A percentile compares a stretch with the other conserved stretches of the same genome.
Evolutionary conservation across 495 filamentous ascomycete species (phyloP).

Genomic region (Talaromyces ruber): DNA sequence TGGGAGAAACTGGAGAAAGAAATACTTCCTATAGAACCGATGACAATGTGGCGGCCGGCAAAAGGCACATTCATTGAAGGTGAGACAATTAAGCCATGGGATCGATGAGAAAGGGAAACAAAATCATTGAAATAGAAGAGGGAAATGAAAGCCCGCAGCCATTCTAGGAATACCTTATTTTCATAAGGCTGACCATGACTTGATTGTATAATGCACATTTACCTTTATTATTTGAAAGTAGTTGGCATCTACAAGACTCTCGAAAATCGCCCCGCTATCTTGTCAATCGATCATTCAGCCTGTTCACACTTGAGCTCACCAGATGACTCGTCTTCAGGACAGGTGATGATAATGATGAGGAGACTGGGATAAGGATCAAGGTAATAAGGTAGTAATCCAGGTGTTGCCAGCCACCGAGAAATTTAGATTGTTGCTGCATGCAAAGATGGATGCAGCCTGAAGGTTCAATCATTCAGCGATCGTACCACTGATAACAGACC

Average conservation of each 20-base stretch:
- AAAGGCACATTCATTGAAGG: constrained; percentile 14
- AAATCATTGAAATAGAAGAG: not conserved
- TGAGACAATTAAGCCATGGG: not conserved
- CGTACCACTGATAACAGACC: not conserved
- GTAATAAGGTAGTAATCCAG: not conserved
- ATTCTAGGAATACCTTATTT: not conserved
- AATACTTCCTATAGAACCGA: constrained; percentile 10
- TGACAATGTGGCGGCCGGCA: constrained; percentile 17
- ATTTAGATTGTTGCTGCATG: not conserved
- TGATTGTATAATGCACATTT: not conserved
- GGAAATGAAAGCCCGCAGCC: not conserved
- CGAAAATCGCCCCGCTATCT: not conserved
- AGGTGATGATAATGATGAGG: not conserved
- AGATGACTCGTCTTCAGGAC: not conserved
- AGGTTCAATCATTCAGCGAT: not conserved
- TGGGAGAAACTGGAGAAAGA: constrained; percentile 15
- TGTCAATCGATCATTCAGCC: not conserved
- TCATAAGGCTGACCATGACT: not conserved
- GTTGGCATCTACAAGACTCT: not conserved
- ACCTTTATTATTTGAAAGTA: not conserved
- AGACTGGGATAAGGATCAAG: not conserved
- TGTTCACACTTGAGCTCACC: not conserved
- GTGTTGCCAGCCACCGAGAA: not conserved
- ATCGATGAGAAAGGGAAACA: not conserved
- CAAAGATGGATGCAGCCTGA: not conserved